Percentiles rank a stretch among this genome's conserved stretches.
Evolutionary conservation across 768 basidiomycete genomes (phyloP).

Genomic region (Boletus rex-veris): DNA sequence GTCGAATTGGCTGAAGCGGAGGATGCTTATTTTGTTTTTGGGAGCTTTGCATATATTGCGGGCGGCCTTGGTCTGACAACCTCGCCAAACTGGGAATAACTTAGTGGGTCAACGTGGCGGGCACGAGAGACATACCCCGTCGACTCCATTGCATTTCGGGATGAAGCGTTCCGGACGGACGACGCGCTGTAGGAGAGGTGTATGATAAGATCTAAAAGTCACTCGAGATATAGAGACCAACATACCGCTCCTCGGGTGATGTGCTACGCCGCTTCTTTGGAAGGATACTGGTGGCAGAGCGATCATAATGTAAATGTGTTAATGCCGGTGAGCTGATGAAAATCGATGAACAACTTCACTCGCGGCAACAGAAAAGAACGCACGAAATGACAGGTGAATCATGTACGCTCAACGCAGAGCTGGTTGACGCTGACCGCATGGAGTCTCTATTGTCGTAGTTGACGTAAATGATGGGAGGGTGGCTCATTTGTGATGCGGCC

Average conservation of each 20-base stretch:
- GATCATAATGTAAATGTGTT: conserved; percentile 24
- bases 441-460: conserved; percentile 31
- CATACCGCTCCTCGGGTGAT: conserved; percentile 30
- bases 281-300: conserved; percentile 27
- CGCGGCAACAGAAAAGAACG: conserved; percentile 20
- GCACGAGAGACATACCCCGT: conserved; percentile 24
- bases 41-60: conserved; percentile 7
- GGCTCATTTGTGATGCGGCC: conserved; percentile 42
- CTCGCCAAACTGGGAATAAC: conserved; percentile 20
- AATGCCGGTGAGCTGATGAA: conserved; percentile 28
- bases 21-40: conserved; percentile 13
- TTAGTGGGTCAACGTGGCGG: conserved; percentile 6
- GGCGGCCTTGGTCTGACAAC: conserved; percentile 18
- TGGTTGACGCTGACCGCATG: conserved; percentile 32
- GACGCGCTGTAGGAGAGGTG: conserved; percentile 8
- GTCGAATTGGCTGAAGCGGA: conserved; percentile 3
- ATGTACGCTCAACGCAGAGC: conserved; percentile 27
- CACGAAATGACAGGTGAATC: conserved; percentile 31
- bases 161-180: conserved; percentile 14
- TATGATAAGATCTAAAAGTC: conserved; percentile 11
- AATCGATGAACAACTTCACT: conserved; percentile 15
- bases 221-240: background rate
- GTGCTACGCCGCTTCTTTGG: conserved; percentile 34
- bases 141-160: conserved; percentile 21
- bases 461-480: conserved; percentile 40